Evolutionary conservation across 257 asterid genomes (phyloP).

Genomic region (Solanum peruvianum): DNA sequence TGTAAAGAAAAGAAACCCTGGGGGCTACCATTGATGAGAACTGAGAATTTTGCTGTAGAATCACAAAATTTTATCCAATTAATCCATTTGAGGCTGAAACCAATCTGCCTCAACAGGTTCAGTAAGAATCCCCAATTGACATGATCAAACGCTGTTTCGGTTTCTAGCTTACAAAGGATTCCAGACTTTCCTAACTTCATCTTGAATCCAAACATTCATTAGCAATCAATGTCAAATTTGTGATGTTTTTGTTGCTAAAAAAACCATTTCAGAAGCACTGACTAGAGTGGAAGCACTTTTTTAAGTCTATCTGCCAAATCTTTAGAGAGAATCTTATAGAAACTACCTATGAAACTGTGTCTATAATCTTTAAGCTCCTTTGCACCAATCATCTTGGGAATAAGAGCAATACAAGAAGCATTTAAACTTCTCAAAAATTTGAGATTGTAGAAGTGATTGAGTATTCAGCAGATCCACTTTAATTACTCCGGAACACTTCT

Average conservation of each 20-base stretch:
- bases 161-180: neutral
- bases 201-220: neutral
- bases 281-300: neutral
- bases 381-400: neutral
- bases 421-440: neutral
- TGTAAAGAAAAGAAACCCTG: neutral
- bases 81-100: neutral
- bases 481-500: neutral
- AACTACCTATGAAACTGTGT: neutral
- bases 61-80: neutral
- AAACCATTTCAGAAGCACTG: neutral
- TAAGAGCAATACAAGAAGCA: neutral
- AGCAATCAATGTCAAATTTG: neutral
- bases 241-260: neutral
- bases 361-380: neutral
- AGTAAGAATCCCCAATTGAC: neutral
- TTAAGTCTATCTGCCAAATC: neutral
- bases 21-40: neutral
- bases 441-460: neutral
- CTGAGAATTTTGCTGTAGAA: neutral
- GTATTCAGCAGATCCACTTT: neutral
- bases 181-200: neutral
- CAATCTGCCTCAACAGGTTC: neutral
- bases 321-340: neutral
- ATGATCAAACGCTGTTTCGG: neutral